These are phyloP conservation scores for Rhododendron griersonianum DNA, from an alignment of 148 eudicot genomes.

Conservation along the genomic window DNA sequence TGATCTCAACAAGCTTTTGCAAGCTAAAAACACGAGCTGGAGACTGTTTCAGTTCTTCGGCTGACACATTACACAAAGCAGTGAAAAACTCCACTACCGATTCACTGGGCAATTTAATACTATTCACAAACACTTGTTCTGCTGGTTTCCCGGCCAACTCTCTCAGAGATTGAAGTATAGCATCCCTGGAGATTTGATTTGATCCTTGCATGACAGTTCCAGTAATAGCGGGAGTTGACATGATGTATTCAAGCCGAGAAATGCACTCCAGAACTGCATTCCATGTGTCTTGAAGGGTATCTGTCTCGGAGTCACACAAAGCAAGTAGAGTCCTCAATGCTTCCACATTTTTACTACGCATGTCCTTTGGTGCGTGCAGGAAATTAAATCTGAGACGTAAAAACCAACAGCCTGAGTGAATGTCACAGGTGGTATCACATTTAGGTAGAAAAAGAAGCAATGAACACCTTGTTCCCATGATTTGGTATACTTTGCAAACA, in stretches of 20 bases:
- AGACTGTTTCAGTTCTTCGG: conserved; percentile 83
- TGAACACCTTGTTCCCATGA: not conserved
- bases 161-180: conserved; percentile 77
- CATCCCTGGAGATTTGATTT: conserved; percentile 92
- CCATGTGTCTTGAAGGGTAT: conserved; percentile 95
- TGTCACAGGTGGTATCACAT: not conserved
- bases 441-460: not conserved
- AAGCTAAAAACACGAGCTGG: conserved; percentile 98
- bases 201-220: conserved; percentile 92
- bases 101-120: conserved; percentile 88
- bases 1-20: conserved; percentile 97
- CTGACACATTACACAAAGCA: conserved; percentile 89
- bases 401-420: conserved; percentile 9
- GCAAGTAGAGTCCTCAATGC: conserved; percentile 78
- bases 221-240: conserved; percentile 73
- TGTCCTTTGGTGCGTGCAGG: conserved; percentile 97
- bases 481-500: not conserved
- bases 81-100: conserved; percentile 96
- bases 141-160: conserved; percentile 89
- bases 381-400: conserved; percentile 65
- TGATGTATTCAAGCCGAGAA: conserved; percentile 84
- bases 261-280: conserved; percentile 90
- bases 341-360: conserved; percentile 97
- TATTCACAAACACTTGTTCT: conserved; percentile 87
- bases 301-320: conserved; percentile 70